Conservation (phyloP, 2,329 filamentous ascomycete species). For the Aspergillus ochraceoroseus region DNA sequence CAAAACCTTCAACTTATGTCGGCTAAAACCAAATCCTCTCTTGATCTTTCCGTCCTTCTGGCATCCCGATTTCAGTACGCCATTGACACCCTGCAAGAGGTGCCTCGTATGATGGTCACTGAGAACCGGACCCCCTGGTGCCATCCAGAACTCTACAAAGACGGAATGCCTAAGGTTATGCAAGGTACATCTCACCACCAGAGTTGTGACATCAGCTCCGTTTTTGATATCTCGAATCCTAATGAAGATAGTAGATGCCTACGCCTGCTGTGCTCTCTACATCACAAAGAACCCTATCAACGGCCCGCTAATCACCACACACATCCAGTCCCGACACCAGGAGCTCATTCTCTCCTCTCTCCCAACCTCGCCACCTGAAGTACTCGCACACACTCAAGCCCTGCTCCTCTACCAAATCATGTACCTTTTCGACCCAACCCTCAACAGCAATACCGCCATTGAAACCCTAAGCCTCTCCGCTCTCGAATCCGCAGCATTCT, state of each 20-base stretch:
- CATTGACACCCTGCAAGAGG: constrained; percentile 46
- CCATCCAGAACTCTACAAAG: constrained; percentile 50
- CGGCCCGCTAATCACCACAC: constrained; percentile 46
- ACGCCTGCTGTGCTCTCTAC: constrained; percentile 52
- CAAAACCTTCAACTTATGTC: neutral
- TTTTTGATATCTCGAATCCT: no score
- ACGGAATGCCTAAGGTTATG: constrained; percentile 49
- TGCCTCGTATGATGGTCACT: constrained; percentile 45
- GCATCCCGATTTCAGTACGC: constrained; percentile 32
- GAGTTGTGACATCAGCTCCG: no score
- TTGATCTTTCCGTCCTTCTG: constrained; percentile 21
- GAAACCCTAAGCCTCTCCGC: constrained; percentile 31
- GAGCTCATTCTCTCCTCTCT: constrained; percentile 41
- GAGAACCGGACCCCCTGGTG: constrained; percentile 52
- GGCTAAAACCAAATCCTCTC: constrained; percentile 6
- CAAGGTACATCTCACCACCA: constrained; percentile 43
- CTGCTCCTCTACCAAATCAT: constrained; percentile 51
- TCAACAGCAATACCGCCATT: constrained; percentile 40
- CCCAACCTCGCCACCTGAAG: constrained; percentile 23
- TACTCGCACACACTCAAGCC: constrained; percentile 47
- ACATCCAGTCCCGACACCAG: constrained; percentile 45
- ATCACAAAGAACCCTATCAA: constrained; percentile 49
- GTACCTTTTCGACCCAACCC: constrained; percentile 50
- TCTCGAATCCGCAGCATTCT: constrained; percentile 21
- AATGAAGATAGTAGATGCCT: no score